Percentiles rank a stretch among this genome's conserved stretches.
Conservation (phyloP, 2,329 filamentous ascomycete genomes). For the Arthroderma sp. region DNA sequence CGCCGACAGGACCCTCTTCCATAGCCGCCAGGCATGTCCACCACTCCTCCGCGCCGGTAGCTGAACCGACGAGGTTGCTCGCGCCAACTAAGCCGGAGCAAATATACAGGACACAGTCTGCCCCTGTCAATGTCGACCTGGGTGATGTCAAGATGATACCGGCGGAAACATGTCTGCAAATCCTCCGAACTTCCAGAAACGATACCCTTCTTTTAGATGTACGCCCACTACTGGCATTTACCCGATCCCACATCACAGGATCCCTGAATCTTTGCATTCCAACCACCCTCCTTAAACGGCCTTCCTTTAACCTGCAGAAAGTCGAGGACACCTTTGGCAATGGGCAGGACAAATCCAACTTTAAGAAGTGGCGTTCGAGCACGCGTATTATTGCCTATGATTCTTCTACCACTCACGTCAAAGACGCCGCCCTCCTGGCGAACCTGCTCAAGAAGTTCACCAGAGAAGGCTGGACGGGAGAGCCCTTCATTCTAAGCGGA, state of each 20-base stretch:
- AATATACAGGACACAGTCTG: conserved; percentile 38
- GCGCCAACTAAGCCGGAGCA: background rate
- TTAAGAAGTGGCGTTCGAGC: conserved; percentile 62
- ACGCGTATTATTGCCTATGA: conserved; percentile 82
- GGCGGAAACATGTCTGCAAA: conserved; percentile 42
- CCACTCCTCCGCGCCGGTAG: background rate
- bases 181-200: conserved; percentile 42
- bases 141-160: conserved; percentile 42
- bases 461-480: conserved; percentile 66
- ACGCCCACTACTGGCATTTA: conserved; percentile 72
- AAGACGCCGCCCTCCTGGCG: conserved; percentile 66
- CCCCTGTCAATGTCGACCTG: conserved; percentile 41
- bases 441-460: conserved; percentile 92
- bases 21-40: background rate
- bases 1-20: background rate
- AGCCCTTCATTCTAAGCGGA: conserved; percentile 62
- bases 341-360: conserved; percentile 56
- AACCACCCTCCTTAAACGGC: conserved; percentile 80
- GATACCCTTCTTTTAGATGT: conserved; percentile 67
- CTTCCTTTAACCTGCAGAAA: conserved; percentile 80
- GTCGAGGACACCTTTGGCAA: conserved; percentile 75
- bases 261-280: conserved; percentile 90
- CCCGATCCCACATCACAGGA: conserved; percentile 59
- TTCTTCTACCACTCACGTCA: conserved; percentile 58
- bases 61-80: background rate